Conservation (phyloP, 1,284 basidiomycete genomes). For the Mycena citricolor region DNA sequence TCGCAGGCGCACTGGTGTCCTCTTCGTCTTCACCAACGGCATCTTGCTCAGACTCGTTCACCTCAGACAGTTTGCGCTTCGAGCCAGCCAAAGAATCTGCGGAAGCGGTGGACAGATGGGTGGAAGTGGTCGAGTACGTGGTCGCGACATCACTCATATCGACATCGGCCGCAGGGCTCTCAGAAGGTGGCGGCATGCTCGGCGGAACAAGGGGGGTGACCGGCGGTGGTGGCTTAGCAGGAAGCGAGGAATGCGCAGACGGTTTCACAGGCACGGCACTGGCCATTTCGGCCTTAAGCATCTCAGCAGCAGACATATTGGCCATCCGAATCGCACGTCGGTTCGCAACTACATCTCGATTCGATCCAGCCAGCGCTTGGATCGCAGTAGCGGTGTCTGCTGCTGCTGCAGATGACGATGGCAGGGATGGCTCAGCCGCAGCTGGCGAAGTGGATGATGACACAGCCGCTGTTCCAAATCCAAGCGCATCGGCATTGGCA, state of each 20-base stretch:
- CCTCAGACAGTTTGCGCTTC: conserved; percentile 62
- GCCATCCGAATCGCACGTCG: conserved; percentile 89
- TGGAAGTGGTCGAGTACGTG: background rate
- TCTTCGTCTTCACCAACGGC: conserved; percentile 46
- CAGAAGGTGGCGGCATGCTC: no score
- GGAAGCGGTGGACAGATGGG: background rate
- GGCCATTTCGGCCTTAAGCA: conserved; percentile 88
- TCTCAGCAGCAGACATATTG: conserved; percentile 93
- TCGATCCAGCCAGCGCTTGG: conserved; percentile 74
- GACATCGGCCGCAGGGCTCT: no score
- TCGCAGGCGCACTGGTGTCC: conserved; percentile 42
- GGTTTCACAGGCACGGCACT: conserved; percentile 63
- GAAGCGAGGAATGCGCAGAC: conserved; percentile 30
- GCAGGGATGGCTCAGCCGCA: no score
- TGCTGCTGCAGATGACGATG: no score
- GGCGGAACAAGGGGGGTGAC: conserved; percentile 29
- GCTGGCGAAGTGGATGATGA: conserved; percentile 52
- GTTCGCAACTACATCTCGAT: conserved; percentile 86
- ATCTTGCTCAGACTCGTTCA: conserved; percentile 56
- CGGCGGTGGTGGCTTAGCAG: conserved; percentile 35
- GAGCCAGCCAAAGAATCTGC: conserved; percentile 36
- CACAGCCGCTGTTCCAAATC: conserved; percentile 62
- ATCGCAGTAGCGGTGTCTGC: conserved; percentile 58
- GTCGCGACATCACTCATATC: conserved; percentile 6
- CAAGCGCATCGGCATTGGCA: conserved; percentile 71